These are phyloP conservation scores for Spencermartinsiella ligniputridi DNA, from an alignment of 1,139 yeast genomes.

Conservation along the genomic window DNA sequence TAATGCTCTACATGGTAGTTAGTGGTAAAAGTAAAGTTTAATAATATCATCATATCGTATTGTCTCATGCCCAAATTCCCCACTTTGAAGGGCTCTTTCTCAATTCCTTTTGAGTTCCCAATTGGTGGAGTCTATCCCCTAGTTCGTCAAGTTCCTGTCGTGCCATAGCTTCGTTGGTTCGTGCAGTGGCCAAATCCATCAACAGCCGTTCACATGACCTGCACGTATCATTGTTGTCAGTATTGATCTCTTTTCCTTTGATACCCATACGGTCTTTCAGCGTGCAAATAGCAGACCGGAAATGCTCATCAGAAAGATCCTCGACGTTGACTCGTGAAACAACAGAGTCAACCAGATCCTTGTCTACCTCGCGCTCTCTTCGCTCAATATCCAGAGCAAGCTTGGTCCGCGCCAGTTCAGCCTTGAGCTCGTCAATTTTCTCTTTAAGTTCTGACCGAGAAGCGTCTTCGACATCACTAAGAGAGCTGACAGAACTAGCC, in stretches of 20 bases:
- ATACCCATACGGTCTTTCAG: background rate
- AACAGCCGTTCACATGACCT: constrained; percentile 28
- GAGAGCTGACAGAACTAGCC: background rate
- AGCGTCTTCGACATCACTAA: background rate
- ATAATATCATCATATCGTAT: no score
- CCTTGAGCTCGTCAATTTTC: constrained; percentile 16
- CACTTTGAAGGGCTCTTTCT: background rate
- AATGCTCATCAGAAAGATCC: background rate
- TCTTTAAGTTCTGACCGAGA: background rate
- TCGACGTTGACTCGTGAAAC: background rate
- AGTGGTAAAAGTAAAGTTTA: no score
- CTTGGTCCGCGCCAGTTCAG: constrained; percentile 15
- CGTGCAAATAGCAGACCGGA: background rate
- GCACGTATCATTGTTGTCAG: constrained; percentile 13
- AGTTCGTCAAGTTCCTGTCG: constrained; percentile 32
- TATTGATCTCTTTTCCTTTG: background rate
- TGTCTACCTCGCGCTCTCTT: constrained; percentile 14
- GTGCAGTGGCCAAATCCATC: constrained; percentile 31
- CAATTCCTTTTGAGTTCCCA: background rate
- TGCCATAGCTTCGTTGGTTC: constrained; percentile 31
- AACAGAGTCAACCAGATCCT: constrained; percentile 9
- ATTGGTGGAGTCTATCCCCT: constrained; percentile 21
- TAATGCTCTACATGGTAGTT: no score
- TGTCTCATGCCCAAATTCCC: constrained; percentile 1
- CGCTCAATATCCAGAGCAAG: constrained; percentile 15